These are phyloP conservation scores for Ceratobasidium sp. DNA, from an alignment of 1,284 basidiomycete genomes.

Conservation along the genomic window DNA sequence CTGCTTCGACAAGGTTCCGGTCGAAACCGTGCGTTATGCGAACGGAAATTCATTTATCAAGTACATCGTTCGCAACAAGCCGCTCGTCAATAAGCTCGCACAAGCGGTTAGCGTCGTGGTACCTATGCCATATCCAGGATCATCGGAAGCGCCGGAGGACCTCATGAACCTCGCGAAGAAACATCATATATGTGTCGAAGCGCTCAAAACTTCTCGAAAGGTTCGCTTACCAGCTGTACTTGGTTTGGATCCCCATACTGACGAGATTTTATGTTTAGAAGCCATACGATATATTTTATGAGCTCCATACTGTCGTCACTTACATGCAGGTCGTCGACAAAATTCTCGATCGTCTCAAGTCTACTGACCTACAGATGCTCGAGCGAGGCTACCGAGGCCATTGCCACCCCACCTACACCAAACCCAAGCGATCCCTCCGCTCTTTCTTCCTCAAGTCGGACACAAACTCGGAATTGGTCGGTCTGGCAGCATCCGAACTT, in stretches of 20 bases:
- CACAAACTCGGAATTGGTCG: background rate
- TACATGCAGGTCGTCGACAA: background rate
- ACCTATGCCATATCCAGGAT: background rate
- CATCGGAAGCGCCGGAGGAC: background rate
- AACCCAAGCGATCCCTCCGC: background rate
- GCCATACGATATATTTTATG: background rate
- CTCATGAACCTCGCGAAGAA: background rate
- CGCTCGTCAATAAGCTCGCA: background rate
- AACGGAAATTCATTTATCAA: background rate
- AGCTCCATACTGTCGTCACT: background rate
- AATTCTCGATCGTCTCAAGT: background rate
- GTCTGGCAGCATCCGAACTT: background rate
- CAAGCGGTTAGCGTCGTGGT: background rate
- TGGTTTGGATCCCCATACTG: too few relatives aligned
- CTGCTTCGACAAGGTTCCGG: background rate
- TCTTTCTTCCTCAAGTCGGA: background rate
- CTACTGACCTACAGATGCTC: background rate
- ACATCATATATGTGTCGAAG: background rate
- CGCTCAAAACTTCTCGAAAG: background rate
- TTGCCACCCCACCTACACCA: background rate
- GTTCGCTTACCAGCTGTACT: background rate
- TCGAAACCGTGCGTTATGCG: background rate
- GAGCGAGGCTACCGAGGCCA: background rate
- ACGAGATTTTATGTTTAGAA: background rate
- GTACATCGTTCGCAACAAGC: background rate